Conservation (phyloP, 768 basidiomycete species). For the Boletus subparvulus region DNA sequence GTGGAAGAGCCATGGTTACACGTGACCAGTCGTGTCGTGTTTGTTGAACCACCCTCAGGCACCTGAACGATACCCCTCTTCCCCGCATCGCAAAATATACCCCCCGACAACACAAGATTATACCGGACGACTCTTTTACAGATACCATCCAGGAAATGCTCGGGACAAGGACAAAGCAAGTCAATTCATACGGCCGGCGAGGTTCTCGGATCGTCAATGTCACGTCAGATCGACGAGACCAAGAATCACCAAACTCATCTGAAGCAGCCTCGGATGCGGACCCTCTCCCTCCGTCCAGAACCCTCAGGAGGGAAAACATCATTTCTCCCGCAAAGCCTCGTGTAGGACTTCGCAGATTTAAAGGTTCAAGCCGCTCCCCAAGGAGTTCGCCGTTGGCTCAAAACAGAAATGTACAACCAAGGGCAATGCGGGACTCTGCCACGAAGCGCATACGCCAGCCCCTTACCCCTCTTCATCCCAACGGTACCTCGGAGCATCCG, state of each 20-base stretch:
- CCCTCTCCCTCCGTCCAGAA: conserved; percentile 8
- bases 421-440: conserved; percentile 4
- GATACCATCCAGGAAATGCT: conserved; percentile 43
- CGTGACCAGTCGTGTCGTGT: too few relatives aligned
- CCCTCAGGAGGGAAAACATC: conserved; percentile 23
- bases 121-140: background rate
- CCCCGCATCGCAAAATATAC: background rate
- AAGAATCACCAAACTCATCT: conserved; percentile 33
- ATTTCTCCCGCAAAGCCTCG: conserved; percentile 23
- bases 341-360: conserved; percentile 10
- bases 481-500: conserved; percentile 34
- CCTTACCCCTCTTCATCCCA: conserved; percentile 39
- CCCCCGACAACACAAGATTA: background rate
- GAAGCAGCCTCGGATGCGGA: conserved; percentile 38
- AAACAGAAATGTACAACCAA: conserved; percentile 27
- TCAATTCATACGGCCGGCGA: conserved; percentile 65
- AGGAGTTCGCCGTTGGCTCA: conserved; percentile 22
- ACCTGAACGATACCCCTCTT: conserved; percentile 5
- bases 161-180: conserved; percentile 60
- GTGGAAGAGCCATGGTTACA: conserved; percentile 66
- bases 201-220: conserved; percentile 57
- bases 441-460: conserved; percentile 37
- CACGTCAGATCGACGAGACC: conserved; percentile 31
- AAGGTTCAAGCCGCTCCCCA: conserved; percentile 18
- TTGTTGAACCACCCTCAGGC: background rate